Percentiles rank a stretch among this genome's conserved stretches.
Evolutionary conservation across 1,284 basidiomycete genomes (phyloP).

Genomic region (Sutorius eximius): DNA sequence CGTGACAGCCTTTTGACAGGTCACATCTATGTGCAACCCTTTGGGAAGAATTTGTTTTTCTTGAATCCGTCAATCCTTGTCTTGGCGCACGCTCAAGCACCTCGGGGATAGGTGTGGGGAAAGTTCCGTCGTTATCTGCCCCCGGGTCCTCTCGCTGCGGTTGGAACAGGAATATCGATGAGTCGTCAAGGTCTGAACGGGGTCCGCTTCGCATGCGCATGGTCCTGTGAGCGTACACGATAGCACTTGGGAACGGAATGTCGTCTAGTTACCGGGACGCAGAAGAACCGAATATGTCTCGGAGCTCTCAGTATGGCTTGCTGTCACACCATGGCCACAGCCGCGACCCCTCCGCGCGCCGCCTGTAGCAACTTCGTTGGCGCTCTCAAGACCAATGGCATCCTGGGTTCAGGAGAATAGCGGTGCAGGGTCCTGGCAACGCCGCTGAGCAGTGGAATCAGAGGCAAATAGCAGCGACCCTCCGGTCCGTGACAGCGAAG

Average conservation of each 20-base stretch:
- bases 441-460: conserved; percentile 30
- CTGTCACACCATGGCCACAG: conserved; percentile 4
- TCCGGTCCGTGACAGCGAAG: conserved; percentile 33
- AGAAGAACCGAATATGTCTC: neutral
- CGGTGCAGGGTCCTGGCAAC: conserved; percentile 29
- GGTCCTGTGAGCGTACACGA: neutral
- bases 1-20: neutral
- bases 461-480: conserved; percentile 26
- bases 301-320: neutral
- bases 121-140: neutral
- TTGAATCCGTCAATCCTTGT: neutral
- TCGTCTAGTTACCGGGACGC: neutral
- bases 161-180: conserved; percentile 5
- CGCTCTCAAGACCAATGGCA: conserved; percentile 7
- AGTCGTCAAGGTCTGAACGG: neutral
- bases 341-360: conserved; percentile 32
- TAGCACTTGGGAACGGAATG: neutral
- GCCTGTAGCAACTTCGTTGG: conserved; percentile 6
- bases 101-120: neutral
- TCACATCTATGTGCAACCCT: neutral
- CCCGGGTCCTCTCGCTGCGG: neutral
- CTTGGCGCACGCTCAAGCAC: neutral
- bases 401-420: conserved; percentile 12
- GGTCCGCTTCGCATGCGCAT: neutral
- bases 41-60: neutral